phyloP scores from a whole-genome alignment of 208 protist species.

The Leishmania major region DNA sequence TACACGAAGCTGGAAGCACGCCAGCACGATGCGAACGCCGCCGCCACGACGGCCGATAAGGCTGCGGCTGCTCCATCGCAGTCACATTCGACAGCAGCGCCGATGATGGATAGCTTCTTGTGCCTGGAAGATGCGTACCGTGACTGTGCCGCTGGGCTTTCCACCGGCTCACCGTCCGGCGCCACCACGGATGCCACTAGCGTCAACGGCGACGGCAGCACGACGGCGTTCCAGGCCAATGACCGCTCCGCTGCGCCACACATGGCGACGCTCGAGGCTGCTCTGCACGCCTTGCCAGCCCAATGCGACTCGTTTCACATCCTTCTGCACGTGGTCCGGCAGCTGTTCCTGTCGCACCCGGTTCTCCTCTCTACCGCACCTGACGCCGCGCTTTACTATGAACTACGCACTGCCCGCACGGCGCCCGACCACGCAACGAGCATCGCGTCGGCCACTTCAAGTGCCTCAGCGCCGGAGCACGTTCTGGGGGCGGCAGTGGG shows the following conservation, averaged over 20 bases:
- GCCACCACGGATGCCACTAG: neutral
- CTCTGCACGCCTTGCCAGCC: slow-evolving; percentile 7
- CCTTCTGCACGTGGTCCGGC: slow-evolving; percentile 11
- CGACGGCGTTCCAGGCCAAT: neutral
- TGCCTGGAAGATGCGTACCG: slow-evolving; percentile 13
- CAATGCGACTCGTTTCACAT: slow-evolving; percentile 5
- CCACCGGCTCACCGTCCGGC: neutral
- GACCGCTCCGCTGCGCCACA: neutral
- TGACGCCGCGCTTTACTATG: slow-evolving; percentile 10
- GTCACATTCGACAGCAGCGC: neutral
- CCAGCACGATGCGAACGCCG: neutral
- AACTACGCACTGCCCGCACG: neutral
- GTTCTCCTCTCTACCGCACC: slow-evolving; percentile 13
- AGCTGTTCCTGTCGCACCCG: slow-evolving; percentile 13
- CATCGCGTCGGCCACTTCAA: neutral
- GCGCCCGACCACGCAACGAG: neutral
- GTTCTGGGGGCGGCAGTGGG: neutral
- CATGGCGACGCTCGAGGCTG: slow-evolving; percentile 14
- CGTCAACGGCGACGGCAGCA: neutral
- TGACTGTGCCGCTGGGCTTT: neutral
- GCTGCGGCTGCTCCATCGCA: neutral
- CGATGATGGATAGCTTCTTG: slow-evolving; percentile 17
- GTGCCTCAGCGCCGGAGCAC: neutral
- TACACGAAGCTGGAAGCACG: slow-evolving; percentile 23
- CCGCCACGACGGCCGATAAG: neutral